Conservation (phyloP, 2,329 filamentous ascomycete species). For the Dothidotthia symphoricarpi region DNA sequence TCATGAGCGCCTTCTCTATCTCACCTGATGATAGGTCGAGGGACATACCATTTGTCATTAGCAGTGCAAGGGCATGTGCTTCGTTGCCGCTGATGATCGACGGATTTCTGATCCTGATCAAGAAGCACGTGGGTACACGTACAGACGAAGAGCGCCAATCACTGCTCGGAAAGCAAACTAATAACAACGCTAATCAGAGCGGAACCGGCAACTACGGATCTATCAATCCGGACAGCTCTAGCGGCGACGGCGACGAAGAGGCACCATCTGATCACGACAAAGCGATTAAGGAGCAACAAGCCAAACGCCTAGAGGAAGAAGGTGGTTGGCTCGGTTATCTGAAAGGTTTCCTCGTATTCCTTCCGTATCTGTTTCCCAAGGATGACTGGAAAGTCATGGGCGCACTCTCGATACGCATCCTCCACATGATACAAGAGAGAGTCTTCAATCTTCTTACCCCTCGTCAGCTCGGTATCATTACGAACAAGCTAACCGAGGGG, state of each 20-base stretch:
- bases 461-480: constrained; percentile 76
- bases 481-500: constrained; percentile 62
- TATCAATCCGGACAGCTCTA: constrained; percentile 15
- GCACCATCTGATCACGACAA: constrained; percentile 52
- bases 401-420: constrained; percentile 63
- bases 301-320: constrained; percentile 67
- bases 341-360: constrained; percentile 70
- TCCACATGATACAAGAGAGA: constrained; percentile 69
- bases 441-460: constrained; percentile 74
- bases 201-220: constrained; percentile 40
- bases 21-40: constrained; percentile 13
- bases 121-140: constrained; percentile 32
- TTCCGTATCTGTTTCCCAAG: constrained; percentile 77
- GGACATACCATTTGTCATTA: constrained; percentile 24
- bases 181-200: constrained; percentile 41
- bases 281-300: constrained; percentile 53
- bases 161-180: constrained; percentile 51
- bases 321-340: constrained; percentile 77
- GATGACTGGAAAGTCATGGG: constrained; percentile 65
- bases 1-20: constrained; percentile 23
- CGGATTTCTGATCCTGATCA: constrained; percentile 29
- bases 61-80: constrained; percentile 19
- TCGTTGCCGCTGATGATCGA: constrained; percentile 30
- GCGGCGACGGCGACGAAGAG: constrained; percentile 45
- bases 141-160: constrained; percentile 60